Percentiles rank a stretch among this genome's conserved stretches.
Evolutionary conservation across 1,139 yeast species (phyloP).

Genomic region (Candida albicans): DNA sequence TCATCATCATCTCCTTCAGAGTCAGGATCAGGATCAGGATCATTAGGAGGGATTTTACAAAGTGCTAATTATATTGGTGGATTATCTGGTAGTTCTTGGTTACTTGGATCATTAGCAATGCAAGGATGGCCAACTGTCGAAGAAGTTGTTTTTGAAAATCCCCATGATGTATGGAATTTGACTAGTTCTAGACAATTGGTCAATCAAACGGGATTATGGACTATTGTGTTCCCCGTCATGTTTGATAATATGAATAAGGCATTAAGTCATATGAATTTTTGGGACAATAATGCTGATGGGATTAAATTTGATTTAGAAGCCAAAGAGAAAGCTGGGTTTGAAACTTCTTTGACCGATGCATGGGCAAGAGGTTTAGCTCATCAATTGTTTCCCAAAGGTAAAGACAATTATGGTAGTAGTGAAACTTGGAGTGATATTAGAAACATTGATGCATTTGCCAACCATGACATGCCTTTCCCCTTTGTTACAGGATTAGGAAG

Average conservation of each 20-base stretch:
- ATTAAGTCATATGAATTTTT: constrained; percentile 31
- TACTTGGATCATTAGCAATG: constrained; percentile 35
- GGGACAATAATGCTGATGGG: constrained; percentile 24
- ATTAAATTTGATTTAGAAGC: constrained; percentile 28
- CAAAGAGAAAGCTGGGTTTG: constrained; percentile 36
- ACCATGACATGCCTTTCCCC: constrained; percentile 45
- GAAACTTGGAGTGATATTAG: constrained; percentile 36
- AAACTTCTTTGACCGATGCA: constrained; percentile 32
- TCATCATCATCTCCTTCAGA: too few species aligned
- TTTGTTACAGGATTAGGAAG: constrained; percentile 38
- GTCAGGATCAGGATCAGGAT: constrained; percentile 45
- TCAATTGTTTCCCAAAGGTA: constrained; percentile 33
- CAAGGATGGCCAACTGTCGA: constrained; percentile 38
- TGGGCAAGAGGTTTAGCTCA: constrained; percentile 44
- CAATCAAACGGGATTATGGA: constrained; percentile 23
- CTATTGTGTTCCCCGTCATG: constrained; percentile 24
- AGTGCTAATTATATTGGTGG: constrained; percentile 39
- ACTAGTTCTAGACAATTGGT: constrained; percentile 31
- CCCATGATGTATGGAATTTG: constrained; percentile 39
- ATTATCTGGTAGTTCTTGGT: constrained; percentile 43
- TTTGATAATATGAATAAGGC: constrained; percentile 25
- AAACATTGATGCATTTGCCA: constrained; percentile 25
- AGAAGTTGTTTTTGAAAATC: constrained; percentile 31
- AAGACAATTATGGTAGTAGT: constrained; percentile 24
- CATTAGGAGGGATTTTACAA: constrained; percentile 41